A percentile compares a stretch with the other conserved stretches of the same genome.
These are phyloP conservation scores for Aspergillus unguis DNA, from an alignment of 2,329 filamentous ascomycete genomes.

Conservation along the genomic window DNA sequence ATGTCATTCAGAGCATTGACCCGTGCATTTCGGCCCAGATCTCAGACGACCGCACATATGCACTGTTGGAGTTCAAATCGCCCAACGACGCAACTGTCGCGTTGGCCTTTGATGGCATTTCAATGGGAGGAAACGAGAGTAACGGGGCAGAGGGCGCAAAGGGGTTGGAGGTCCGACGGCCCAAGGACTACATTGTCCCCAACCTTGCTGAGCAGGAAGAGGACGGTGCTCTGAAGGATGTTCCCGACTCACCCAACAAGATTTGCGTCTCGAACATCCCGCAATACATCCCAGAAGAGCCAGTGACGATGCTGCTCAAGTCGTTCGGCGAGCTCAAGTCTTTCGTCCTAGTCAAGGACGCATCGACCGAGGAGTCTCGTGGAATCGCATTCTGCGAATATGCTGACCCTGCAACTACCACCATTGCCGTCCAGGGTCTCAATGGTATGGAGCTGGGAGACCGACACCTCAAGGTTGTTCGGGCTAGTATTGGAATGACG, in stretches of 20 bases:
- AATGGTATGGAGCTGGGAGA: slow-evolving; percentile 93
- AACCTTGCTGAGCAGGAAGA: slow-evolving; percentile 70
- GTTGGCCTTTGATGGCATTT: slow-evolving; percentile 81
- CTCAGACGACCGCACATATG: slow-evolving; percentile 74
- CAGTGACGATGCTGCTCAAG: slow-evolving; percentile 83
- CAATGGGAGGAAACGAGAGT: slow-evolving; percentile 72
- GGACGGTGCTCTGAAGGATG: slow-evolving; percentile 71
- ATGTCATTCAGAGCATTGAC: slow-evolving; percentile 78
- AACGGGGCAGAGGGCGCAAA: slow-evolving; percentile 50
- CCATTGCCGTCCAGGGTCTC: slow-evolving; percentile 82
- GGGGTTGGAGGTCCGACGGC: slow-evolving; percentile 71
- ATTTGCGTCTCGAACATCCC: slow-evolving; percentile 90
- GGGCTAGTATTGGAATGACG: slow-evolving; percentile 90
- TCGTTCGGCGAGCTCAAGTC: slow-evolving; percentile 92
- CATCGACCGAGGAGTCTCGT: slow-evolving; percentile 76
- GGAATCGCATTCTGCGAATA: slow-evolving; percentile 98
- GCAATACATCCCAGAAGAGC: slow-evolving; percentile 80
- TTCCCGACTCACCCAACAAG: slow-evolving; percentile 92
- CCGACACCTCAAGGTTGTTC: slow-evolving; percentile 75
- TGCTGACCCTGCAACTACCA: slow-evolving; percentile 67
- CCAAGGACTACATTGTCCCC: slow-evolving; percentile 96
- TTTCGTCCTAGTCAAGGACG: slow-evolving; percentile 86
- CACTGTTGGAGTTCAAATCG: slow-evolving; percentile 85
- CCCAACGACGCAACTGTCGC: slow-evolving; percentile 86
- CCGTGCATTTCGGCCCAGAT: slow-evolving; percentile 83